Evolutionary conservation across 352 stramenopile species (phyloP).

Genomic region (Aphanomyces invadans): DNA sequence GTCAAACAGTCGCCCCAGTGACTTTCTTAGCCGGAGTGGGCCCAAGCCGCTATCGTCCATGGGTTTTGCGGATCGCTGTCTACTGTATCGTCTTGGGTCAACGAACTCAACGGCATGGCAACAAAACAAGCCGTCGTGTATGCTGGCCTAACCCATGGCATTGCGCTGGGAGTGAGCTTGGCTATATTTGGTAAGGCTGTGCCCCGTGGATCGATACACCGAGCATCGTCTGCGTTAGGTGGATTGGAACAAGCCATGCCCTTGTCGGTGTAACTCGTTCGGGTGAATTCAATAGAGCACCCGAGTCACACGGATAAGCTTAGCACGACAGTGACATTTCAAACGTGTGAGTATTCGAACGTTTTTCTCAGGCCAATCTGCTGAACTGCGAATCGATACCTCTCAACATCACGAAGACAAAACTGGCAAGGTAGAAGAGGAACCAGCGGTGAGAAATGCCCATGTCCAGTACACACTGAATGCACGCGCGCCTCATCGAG

Average conservation of each 20-base stretch:
- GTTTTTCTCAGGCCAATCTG: no score
- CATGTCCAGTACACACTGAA: no score
- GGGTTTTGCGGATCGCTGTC: slow-evolving; percentile 60
- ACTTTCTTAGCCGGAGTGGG: slow-evolving; percentile 8
- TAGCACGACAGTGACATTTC: slow-evolving; percentile 10
- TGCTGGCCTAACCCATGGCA: not conserved
- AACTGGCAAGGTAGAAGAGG: no score
- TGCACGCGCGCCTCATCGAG: no score
- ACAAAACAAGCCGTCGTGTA: not conserved
- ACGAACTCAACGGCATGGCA: slow-evolving; percentile 46
- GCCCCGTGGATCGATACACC: no score
- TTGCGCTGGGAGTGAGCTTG: not conserved
- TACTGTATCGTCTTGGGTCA: slow-evolving; percentile 60
- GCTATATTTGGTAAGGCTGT: not conserved
- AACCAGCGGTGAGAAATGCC: no score
- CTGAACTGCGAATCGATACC: no score
- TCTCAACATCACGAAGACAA: no score
- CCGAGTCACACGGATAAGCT: no score
- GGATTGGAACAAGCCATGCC: not conserved
- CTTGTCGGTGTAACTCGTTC: no score
- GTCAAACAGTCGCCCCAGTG: slow-evolving; percentile 32
- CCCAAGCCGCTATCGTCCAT: slow-evolving; percentile 37
- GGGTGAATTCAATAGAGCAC: no score
- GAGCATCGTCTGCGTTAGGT: not conserved
- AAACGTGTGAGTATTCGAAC: not conserved